Evolutionary conservation across 2,329 filamentous ascomycete genomes (phyloP).

Genomic region (Stachybotrys elegans): DNA sequence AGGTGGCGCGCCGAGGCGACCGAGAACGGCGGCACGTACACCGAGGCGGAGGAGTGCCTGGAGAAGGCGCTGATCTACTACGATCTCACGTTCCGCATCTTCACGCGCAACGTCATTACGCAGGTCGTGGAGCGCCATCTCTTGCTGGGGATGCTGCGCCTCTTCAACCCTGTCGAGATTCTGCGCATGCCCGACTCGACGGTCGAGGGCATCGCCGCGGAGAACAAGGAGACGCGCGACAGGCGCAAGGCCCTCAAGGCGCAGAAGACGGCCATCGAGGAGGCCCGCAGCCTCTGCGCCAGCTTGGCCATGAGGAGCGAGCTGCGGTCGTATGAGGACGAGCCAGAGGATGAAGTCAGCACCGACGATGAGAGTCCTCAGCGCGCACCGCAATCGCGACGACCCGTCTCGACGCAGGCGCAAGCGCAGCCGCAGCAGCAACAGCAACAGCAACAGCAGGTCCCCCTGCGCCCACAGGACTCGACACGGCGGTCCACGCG

Average conservation of each 20-base stretch:
- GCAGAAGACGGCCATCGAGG: slow-evolving; percentile 46
- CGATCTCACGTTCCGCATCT: slow-evolving; percentile 46
- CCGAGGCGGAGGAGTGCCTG: slow-evolving; percentile 46
- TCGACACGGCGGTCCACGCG: slow-evolving; percentile 14
- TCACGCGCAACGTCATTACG: slow-evolving; percentile 47
- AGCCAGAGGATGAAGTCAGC: slow-evolving; percentile 23
- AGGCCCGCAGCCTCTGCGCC: slow-evolving; percentile 44
- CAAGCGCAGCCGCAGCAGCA: slow-evolving; percentile 10
- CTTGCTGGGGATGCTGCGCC: slow-evolving; percentile 44
- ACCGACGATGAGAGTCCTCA: slow-evolving; percentile 24
- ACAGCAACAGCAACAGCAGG: too few relatives aligned
- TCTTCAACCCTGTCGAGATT: slow-evolving; percentile 49
- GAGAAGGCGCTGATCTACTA: slow-evolving; percentile 55
- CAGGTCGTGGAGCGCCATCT: slow-evolving; percentile 48
- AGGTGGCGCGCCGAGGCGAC: slow-evolving; percentile 39
- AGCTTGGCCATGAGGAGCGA: slow-evolving; percentile 48
- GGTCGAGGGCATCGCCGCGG: slow-evolving; percentile 46
- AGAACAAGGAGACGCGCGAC: slow-evolving; percentile 49
- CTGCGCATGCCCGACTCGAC: slow-evolving; percentile 38
- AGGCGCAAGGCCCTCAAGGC: slow-evolving; percentile 40
- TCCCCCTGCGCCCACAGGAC: slow-evolving; percentile 13
- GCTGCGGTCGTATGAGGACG: slow-evolving; percentile 34
- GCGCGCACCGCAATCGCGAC: slow-evolving; percentile 10
- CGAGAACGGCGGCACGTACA: slow-evolving; percentile 39
- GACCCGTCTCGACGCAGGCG: slow-evolving; percentile 12